Percentiles rank a stretch among this genome's conserved stretches.
These are phyloP conservation scores for Anacardium occidentale DNA, from an alignment of 345 rosid species.

Conservation along the genomic window DNA sequence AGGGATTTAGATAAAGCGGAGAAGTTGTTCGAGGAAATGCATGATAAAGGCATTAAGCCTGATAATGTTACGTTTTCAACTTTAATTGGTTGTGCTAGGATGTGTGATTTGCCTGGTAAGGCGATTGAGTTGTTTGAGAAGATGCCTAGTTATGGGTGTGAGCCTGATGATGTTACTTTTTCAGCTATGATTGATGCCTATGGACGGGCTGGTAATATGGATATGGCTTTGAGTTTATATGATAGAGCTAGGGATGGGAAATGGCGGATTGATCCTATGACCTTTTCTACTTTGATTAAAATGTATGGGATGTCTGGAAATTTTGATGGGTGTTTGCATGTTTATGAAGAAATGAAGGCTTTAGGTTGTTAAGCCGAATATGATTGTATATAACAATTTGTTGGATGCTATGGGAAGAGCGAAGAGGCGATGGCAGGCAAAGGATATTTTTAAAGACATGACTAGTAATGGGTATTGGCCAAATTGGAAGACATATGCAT, in stretches of 20 bases:
- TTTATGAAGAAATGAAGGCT: constrained; percentile 91
- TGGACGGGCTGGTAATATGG: constrained; percentile 68
- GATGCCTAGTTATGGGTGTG: constrained; percentile 59
- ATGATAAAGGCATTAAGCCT: constrained; percentile 59
- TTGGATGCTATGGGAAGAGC: constrained; percentile 93
- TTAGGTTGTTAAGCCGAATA: constrained; percentile 68
- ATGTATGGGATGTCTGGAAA: constrained; percentile 35
- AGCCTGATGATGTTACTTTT: constrained; percentile 66
- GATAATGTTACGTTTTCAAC: constrained; percentile 78
- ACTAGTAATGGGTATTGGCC: constrained; percentile 58
- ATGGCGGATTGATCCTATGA: constrained; percentile 66
- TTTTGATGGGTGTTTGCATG: constrained; percentile 84
- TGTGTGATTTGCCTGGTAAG: constrained; percentile 50
- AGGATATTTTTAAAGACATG: constrained; percentile 67
- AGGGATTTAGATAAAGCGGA: constrained; percentile 61
- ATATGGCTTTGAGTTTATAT: constrained; percentile 76
- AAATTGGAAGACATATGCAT: constrained; percentile 52
- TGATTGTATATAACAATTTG: constrained; percentile 62
- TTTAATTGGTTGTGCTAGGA: constrained; percentile 69
- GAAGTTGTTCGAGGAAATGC: constrained; percentile 75
- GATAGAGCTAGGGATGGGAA: constrained; percentile 86
- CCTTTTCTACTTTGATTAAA: constrained; percentile 62
- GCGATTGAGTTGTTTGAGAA: constrained; percentile 93
- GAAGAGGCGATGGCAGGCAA: constrained; percentile 93
- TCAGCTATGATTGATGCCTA: constrained; percentile 81